These are phyloP conservation scores for Hibiscus trionum DNA, from an alignment of 345 rosid species.

Conservation along the genomic window DNA sequence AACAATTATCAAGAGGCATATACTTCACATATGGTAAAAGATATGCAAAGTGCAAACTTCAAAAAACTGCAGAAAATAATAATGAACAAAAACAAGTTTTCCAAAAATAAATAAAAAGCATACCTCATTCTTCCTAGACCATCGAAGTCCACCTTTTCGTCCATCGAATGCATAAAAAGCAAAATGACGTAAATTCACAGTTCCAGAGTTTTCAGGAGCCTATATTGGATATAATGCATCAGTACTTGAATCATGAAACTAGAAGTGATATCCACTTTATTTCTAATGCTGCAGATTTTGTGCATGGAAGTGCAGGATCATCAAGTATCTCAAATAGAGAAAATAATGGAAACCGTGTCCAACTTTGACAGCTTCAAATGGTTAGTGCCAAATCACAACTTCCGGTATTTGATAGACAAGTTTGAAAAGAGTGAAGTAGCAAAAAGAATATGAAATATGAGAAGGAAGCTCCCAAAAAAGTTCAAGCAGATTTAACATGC, in stretches of 20 bases:
- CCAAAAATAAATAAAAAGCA: background rate
- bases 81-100: background rate
- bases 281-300: background rate
- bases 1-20: background rate
- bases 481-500: background rate
- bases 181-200: conserved; percentile 74
- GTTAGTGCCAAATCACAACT: background rate
- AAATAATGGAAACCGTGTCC: background rate
- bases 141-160: conserved; percentile 56
- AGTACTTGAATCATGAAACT: conserved; percentile 7
- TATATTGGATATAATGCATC: conserved; percentile 22
- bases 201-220: conserved; percentile 75
- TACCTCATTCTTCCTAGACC: conserved; percentile 96
- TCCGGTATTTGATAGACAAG: background rate
- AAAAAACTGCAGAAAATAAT: background rate
- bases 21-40: background rate
- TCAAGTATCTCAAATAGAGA: background rate
- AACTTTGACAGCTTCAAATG: background rate
- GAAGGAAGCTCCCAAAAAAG: background rate
- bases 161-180: conserved; percentile 92
- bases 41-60: background rate
- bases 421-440: background rate
- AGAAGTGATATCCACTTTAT: background rate
- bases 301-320: background rate
- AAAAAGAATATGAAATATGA: background rate